Conservation (phyloP, 2,329 filamentous ascomycete species). For the Monosporascus sp. region DNA sequence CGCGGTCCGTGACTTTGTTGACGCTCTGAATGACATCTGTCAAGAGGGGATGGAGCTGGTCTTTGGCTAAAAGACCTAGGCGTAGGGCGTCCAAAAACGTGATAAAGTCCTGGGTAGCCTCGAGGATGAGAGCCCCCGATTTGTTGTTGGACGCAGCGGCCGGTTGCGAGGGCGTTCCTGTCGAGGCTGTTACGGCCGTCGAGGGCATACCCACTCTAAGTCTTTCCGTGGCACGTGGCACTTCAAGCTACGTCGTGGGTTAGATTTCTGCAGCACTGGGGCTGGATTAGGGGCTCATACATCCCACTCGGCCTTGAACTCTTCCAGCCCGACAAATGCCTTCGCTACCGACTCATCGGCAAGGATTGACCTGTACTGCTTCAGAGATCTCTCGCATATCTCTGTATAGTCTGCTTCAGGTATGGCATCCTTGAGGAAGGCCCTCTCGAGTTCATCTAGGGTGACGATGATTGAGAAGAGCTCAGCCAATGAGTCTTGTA, state of each 20-base stretch:
- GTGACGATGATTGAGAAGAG: conserved; percentile 97
- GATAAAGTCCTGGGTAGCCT: conserved; percentile 97
- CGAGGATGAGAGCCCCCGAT: conserved; percentile 67
- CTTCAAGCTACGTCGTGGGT: conserved; percentile 64
- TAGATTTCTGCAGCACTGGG: conserved; percentile 12
- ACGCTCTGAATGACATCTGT: conserved; percentile 96
- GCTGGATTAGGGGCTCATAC: conserved; percentile 39
- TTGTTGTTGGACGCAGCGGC: conserved; percentile 39
- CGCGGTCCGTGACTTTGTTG: conserved; percentile 91
- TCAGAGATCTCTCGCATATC: conserved; percentile 86
- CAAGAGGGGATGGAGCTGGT: conserved; percentile 89
- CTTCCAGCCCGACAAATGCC: conserved; percentile 82
- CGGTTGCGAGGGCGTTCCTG: conserved; percentile 37
- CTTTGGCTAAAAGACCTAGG: conserved; percentile 87
- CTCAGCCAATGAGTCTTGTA: conserved; percentile 93
- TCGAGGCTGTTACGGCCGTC: conserved; percentile 60
- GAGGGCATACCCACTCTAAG: conserved; percentile 89
- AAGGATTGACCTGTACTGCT: conserved; percentile 94
- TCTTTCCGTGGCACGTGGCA: conserved; percentile 87
- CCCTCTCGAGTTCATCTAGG: conserved; percentile 90
- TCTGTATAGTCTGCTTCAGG: conserved; percentile 91
- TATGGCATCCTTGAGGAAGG: conserved; percentile 92
- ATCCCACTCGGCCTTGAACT: conserved; percentile 88
- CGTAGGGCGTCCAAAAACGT: conserved; percentile 94
- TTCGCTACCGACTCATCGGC: conserved; percentile 86